These are phyloP conservation scores for Macrolepiota fuliginosa DNA, from an alignment of 768 basidiomycete species.

Conservation along the genomic window DNA sequence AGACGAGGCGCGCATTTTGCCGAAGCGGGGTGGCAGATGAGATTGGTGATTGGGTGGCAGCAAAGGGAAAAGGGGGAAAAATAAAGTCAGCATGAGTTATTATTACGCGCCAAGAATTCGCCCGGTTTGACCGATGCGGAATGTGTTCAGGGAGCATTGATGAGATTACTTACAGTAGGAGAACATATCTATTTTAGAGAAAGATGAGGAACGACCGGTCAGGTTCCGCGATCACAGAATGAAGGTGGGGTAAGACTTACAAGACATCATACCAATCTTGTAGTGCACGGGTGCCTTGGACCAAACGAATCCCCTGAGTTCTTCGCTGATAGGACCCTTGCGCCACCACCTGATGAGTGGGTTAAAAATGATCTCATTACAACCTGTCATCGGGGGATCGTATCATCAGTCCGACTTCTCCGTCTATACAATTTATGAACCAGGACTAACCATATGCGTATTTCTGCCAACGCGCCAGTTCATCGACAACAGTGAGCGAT, in stretches of 20 bases:
- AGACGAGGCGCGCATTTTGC: not conserved
- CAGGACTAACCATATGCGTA: slow-evolving; percentile 45
- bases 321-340: slow-evolving; percentile 74
- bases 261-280: slow-evolving; percentile 79
- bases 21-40: not conserved
- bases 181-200: slow-evolving; percentile 39
- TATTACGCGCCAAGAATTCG: not conserved
- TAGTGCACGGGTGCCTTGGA: slow-evolving; percentile 74
- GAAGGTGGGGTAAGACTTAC: slow-evolving; percentile 29
- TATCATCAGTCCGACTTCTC: not conserved
- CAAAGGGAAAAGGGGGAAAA: not conserved
- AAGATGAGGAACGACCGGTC: not conserved
- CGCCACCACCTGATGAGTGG: slow-evolving; percentile 77
- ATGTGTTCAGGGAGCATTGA: slow-evolving; percentile 8
- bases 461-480: slow-evolving; percentile 90
- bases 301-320: slow-evolving; percentile 75
- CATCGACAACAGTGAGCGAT: slow-evolving; percentile 81
- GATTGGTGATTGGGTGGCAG: not conserved
- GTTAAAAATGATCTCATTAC: slow-evolving; percentile 82
- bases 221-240: not conserved
- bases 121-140: not conserved
- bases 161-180: slow-evolving; percentile 35
- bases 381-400: slow-evolving; percentile 33
- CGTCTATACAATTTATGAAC: not conserved
- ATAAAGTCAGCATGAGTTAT: not conserved